Percentiles rank a stretch among this genome's conserved stretches.
Conservation (phyloP, 1,139 yeast species). For the Candida frijolesensis region DNA sequence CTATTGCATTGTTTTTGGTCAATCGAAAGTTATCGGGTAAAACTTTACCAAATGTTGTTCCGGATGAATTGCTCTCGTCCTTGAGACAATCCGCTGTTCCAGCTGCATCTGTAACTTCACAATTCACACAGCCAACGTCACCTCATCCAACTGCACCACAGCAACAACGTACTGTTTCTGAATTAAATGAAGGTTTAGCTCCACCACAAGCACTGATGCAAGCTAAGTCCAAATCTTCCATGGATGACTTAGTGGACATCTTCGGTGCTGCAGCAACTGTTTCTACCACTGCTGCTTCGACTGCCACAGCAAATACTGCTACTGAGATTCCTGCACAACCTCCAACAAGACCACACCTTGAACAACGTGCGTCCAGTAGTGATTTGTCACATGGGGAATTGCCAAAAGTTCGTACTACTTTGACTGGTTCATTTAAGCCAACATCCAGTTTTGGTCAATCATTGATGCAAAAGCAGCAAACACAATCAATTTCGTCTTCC, state of each 20-base stretch:
- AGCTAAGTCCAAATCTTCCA: conserved; percentile 49
- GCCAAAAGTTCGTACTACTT: conserved; percentile 41
- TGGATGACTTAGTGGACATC: conserved; percentile 66
- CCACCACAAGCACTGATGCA: conserved; percentile 6
- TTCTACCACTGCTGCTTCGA: conserved; percentile 29
- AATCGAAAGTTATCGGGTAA: conserved; percentile 81
- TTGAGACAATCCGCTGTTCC: conserved; percentile 22
- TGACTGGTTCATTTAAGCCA: conserved; percentile 52
- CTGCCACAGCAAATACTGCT: neutral
- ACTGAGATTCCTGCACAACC: conserved; percentile 17
- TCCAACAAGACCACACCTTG: conserved; percentile 10
- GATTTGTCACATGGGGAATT: conserved; percentile 40
- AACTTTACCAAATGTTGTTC: conserved; percentile 71
- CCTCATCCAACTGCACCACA: conserved; percentile 10
- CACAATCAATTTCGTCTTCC: conserved; percentile 11
- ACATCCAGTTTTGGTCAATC: conserved; percentile 72
- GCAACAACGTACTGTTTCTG: conserved; percentile 4
- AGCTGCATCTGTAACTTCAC: conserved; percentile 11
- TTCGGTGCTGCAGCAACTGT: conserved; percentile 43
- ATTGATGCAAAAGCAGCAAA: conserved; percentile 38
- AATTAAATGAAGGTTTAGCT: neutral
- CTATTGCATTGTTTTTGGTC: conserved; percentile 91
- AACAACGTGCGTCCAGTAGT: conserved; percentile 33
- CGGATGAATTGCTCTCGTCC: conserved; percentile 51
- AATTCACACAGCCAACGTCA: conserved; percentile 19